Percentiles rank a stretch among this genome's conserved stretches.
These are phyloP conservation scores for Dioszegia aurantiaca DNA, from an alignment of 768 basidiomycete species.

Conservation along the genomic window DNA sequence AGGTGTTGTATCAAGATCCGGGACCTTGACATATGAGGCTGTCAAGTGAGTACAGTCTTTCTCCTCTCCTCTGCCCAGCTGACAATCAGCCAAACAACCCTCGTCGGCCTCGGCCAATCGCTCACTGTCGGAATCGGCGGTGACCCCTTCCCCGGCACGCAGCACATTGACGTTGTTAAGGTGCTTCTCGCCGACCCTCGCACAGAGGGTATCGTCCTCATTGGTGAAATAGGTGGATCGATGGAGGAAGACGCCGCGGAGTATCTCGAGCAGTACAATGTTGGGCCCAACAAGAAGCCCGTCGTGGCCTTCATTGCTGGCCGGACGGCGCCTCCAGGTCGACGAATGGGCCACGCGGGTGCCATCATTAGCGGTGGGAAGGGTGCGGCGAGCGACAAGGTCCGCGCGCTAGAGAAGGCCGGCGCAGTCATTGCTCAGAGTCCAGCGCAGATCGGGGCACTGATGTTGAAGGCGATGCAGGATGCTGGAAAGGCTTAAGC, in stretches of 20 bases:
- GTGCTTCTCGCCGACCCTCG: slow-evolving; percentile 91
- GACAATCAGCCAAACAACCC: slow-evolving; percentile 72
- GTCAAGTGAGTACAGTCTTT: slow-evolving; percentile 58
- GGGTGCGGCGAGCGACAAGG: slow-evolving; percentile 93
- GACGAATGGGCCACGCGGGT: slow-evolving; percentile 97
- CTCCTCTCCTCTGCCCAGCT: slow-evolving; percentile 5
- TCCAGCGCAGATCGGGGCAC: slow-evolving; percentile 86
- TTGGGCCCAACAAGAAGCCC: slow-evolving; percentile 82
- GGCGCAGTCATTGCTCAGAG: slow-evolving; percentile 91
- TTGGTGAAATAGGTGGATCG: slow-evolving; percentile 97
- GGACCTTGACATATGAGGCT: slow-evolving; percentile 86
- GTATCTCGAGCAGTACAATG: slow-evolving; percentile 89
- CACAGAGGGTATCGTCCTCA: slow-evolving; percentile 94
- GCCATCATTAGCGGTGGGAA: slow-evolving; percentile 98
- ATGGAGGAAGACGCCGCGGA: slow-evolving; percentile 99
- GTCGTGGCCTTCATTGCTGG: slow-evolving; percentile 98
- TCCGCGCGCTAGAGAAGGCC: slow-evolving; percentile 72
- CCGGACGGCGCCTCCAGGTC: slow-evolving; percentile 92
- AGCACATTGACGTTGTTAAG: slow-evolving; percentile 92
- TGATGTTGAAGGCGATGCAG: slow-evolving; percentile 73
- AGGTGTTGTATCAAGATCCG: slow-evolving; percentile 50
- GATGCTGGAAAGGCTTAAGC: slow-evolving; percentile 41
- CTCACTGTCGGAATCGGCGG: slow-evolving; percentile 97
- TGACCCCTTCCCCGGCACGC: slow-evolving; percentile 61
- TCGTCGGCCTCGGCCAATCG: slow-evolving; percentile 92